Conservation (phyloP, 306 rosid genomes). For the Trifolium repens region DNA sequence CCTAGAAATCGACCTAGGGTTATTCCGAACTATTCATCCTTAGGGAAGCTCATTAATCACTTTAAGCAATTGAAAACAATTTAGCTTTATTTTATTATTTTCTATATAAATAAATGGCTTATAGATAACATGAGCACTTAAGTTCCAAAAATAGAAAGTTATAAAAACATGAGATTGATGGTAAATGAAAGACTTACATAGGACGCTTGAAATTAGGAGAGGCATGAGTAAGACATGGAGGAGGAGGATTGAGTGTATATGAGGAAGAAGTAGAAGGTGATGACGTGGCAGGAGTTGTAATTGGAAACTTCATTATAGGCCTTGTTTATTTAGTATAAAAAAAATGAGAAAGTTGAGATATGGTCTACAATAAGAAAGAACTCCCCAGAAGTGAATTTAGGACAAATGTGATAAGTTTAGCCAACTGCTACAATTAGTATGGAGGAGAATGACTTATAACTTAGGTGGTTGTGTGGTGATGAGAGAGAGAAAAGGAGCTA, state of each 20-base stretch:
- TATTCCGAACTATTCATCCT: too few relatives aligned
- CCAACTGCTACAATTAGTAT: too few relatives aligned
- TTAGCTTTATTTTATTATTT: too few relatives aligned
- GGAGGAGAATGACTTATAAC: not conserved
- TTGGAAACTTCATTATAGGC: constrained; percentile 61
- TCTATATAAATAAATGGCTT: too few relatives aligned
- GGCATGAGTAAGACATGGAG: constrained; percentile 34
- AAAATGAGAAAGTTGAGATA: not conserved
- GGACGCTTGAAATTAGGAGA: constrained; percentile 63
- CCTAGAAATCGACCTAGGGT: too few relatives aligned
- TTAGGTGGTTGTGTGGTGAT: too few relatives aligned
- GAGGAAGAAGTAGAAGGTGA: constrained; percentile 63
- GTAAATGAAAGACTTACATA: constrained; percentile 47
- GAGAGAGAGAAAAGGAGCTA: too few relatives aligned
- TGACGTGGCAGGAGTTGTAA: constrained; percentile 44
- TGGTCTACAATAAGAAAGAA: not conserved
- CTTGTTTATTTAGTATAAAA: too few relatives aligned
- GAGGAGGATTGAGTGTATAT: constrained; percentile 39
- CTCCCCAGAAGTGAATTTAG: not conserved
- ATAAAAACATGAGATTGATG: not conserved
- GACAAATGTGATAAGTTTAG: not conserved
- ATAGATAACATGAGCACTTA: too few relatives aligned
- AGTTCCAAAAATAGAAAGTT: not conserved
- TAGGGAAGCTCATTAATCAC: too few relatives aligned
- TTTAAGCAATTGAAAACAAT: too few relatives aligned